Base-by-base conservation (phyloP, 169 alveolate genomes). In the Eimeria brunetti region DNA sequence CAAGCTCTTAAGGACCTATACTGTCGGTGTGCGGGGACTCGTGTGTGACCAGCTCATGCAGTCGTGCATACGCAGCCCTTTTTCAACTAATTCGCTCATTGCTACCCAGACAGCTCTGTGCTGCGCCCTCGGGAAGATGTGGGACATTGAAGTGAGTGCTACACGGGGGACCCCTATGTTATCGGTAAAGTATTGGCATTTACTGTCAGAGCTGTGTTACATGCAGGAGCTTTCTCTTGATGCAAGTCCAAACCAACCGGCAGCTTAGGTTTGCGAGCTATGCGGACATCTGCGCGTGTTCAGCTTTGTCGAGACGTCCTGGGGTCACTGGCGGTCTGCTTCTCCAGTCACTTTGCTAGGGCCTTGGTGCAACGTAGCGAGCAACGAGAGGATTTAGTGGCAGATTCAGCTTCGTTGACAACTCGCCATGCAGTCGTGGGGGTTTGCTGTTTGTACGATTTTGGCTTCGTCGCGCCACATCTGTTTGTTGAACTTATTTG, bases 71-170 rank as follows among this genome's bases (percentile, higher is more conserved):
- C 76, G 67, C 53, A 64, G 88, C 75, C 73, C 51, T 16, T 80
- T 62, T 33, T 92, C 95, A 30, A 67, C 85, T n/a, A 75, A 67
- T 53, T 62, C 95, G 11, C 75, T 92, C 22, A 81, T 92, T 71
- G 95, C 95, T 56, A 92, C 92, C 67, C 91, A 81, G 33, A 80
- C 92, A 16, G 95, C 95, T 11, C 64, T 92, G 36, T 92, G 92
- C 95, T 92, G 95, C 67, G 91, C 91, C 53, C 88, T 92, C 1
- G 62, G 88, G 46, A 60, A 46, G 75, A 58, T 69, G 84, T 46
- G 88, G 81, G 95, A 92, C 49, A 75, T 64, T 33, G 91, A 84
- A n/a, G 91, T 84, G 56, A 81, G 71, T 51, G 51, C 30, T 30
- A 24, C n/a, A 49, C 33, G 73, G 38, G 16, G 49, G 51, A n/a